These are phyloP conservation scores for Pyrenophora seminiperda DNA, from an alignment of 2,329 filamentous ascomycete species.

Conservation along the genomic window DNA sequence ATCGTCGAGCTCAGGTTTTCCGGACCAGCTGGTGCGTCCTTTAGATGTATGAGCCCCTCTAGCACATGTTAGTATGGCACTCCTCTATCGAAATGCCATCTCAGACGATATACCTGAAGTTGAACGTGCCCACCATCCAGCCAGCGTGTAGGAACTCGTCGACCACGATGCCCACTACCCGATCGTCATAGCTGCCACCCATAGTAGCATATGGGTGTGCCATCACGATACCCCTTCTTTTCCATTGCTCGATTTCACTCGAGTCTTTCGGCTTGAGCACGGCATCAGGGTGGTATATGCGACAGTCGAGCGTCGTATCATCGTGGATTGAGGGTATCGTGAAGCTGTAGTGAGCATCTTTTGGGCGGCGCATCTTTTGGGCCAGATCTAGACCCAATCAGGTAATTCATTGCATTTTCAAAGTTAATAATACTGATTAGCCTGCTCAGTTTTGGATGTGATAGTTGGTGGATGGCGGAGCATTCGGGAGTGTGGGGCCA, in stretches of 20 bases:
- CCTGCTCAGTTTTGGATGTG: not conserved
- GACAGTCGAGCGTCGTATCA: slow-evolving; percentile 74
- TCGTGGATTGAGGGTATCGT: slow-evolving; percentile 86
- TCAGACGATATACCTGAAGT: slow-evolving; percentile 71
- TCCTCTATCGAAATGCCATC: not conserved
- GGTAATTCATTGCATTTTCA: slow-evolving; percentile 32
- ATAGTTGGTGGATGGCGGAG: not conserved
- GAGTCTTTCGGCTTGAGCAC: slow-evolving; percentile 23
- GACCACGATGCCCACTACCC: slow-evolving; percentile 71
- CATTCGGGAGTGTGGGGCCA: too few species aligned
- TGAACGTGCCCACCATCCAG: slow-evolving; percentile 84
- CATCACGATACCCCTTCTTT: slow-evolving; percentile 65
- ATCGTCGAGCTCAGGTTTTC: slow-evolving; percentile 77
- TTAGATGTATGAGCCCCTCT: slow-evolving; percentile 78
- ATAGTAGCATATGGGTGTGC: slow-evolving; percentile 91
- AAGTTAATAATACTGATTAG: not conserved
- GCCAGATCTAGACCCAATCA: slow-evolving; percentile 29
- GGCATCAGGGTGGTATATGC: slow-evolving; percentile 69
- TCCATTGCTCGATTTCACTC: slow-evolving; percentile 30
- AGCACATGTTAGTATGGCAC: not conserved
- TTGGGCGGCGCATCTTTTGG: slow-evolving; percentile 30
- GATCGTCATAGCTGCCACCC: slow-evolving; percentile 84
- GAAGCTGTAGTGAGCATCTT: slow-evolving; percentile 60
- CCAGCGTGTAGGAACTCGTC: slow-evolving; percentile 69
- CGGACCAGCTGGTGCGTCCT: slow-evolving; percentile 86